Evolutionary conservation across 768 basidiomycete species (phyloP), one percentile per base, ranked within the genome.

Genomic region (Mycena haematopus): DNA sequence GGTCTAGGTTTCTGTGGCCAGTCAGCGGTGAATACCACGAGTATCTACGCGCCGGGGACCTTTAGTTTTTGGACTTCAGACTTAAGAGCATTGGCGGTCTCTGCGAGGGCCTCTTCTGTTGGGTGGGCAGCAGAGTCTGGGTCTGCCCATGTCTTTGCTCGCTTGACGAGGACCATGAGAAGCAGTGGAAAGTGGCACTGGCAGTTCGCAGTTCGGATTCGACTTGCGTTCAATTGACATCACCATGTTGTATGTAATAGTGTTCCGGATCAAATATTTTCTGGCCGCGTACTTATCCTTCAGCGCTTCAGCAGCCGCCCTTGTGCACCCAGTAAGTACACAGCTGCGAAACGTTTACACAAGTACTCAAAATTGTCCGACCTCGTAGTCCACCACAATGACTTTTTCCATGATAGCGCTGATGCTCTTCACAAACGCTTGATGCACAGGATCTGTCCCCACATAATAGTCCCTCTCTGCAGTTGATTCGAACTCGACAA

Each of bases 161-260:
- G 72, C 58, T 73, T 78, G 52, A 70, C 68, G 63, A 73, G 71
- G 35, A 73, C 65, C 79, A 80, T 80, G 38, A n/a, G 31, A 33
- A 33, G 31, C 17, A 38, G 17, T 6, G 38, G 15, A 4, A 35
- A 35, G 27, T n/a, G 22, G 24, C 31, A 33, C n/a, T n/a, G n/a
- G n/a, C n/a, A 51, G n/a, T 31, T 10, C n/a, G 50, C 50, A 33
- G 29, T 21, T 51, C 50, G n/a, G n/a, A n/a, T n/a, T n/a, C n/a
- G n/a, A n/a, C n/a, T n/a, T n/a, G n/a, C n/a, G n/a, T 7, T 35
- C 5, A 51, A 35, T n/a, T 14, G 50, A 31, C 17, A 17, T 50
- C 29, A 50, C n/a, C n/a, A n/a, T n/a, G n/a, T n/a, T n/a, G n/a
- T n/a, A n/a, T n/a, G n/a, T n/a, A n/a, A n/a, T n/a, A n/a, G n/a